Evolutionary conservation across 2,329 filamentous ascomycete species (phyloP), one percentile per base, ranked within the genome.

Genomic region (Acrocalymma vagum): DNA sequence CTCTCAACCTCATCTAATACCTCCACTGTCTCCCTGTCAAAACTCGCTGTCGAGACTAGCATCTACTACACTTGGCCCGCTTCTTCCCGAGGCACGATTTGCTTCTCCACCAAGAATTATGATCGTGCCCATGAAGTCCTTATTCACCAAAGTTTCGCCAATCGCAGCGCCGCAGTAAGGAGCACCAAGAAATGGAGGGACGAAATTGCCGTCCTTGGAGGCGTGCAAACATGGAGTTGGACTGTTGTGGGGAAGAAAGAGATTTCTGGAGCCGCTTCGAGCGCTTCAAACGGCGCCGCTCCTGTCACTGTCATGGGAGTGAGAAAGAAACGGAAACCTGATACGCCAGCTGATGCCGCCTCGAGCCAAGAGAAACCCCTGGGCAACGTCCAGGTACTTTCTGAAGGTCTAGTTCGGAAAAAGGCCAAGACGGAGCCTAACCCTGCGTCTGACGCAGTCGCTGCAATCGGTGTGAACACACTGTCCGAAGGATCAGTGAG

Each of bases 141-240:
- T 0, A 77, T 92, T 5, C 82, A 86, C 42, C 79, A 91, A 0
- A 87, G 91, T 64, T 94, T 94, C 66, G 77, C 82, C 1, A 86
- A 79, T 7, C 67, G 84, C 3, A 79, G 81, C 9, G 80, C 86
- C 31, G 84, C 86, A 0, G 73, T 72, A 2, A 75, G 76, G 21
- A 90, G 87, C 58, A 89, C 88, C 3, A 72, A 69, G 35, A 81
- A 86, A 37, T 94, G 88, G 88, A 76, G 84, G 28, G 78, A 78
- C 10, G 87, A 93, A 58, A 82, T 86, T 1, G 80, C 79, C 11
- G 62, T 72, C 5, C 47, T 72, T 2, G 67, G 60, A 16, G 65
- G 65, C 2, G 38, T 51, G 10, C 46, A 58, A 4, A 40, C 46
- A 6, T 67, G 65, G 65, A 48, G 60, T 7, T 64, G 54, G 50